phyloP scores from a whole-genome alignment of 768 basidiomycete species.

The Phylloporus arenicola region DNA sequence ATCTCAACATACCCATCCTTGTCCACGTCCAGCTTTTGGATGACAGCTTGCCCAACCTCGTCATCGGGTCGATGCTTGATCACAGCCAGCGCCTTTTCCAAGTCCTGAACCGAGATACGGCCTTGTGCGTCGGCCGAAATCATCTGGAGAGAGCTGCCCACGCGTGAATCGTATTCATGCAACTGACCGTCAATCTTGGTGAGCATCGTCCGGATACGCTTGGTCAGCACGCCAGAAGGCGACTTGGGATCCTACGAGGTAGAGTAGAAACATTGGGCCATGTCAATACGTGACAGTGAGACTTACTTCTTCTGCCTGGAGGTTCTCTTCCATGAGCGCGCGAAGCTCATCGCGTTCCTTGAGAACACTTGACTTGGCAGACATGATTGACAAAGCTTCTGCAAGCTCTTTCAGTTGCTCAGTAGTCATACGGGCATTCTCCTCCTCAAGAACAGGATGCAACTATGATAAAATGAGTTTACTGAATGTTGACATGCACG shows the following conservation, averaged over 20 bases:
- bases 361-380: slow-evolving; percentile 89
- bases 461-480: slow-evolving; percentile 38
- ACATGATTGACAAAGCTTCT: slow-evolving; percentile 85
- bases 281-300: background rate
- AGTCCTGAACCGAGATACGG: slow-evolving; percentile 80
- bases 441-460: slow-evolving; percentile 52
- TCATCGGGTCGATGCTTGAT: slow-evolving; percentile 93
- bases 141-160: slow-evolving; percentile 79
- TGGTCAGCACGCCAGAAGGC: slow-evolving; percentile 83
- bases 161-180: slow-evolving; percentile 84
- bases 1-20: slow-evolving; percentile 94
- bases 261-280: background rate
- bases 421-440: slow-evolving; percentile 91
- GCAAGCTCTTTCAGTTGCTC: slow-evolving; percentile 94
- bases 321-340: slow-evolving; percentile 89
- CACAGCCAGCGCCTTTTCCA: slow-evolving; percentile 85
- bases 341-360: slow-evolving; percentile 93
- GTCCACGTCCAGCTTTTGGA: slow-evolving; percentile 93
- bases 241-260: slow-evolving; percentile 64
- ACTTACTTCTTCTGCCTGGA: slow-evolving; percentile 77
- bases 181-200: slow-evolving; percentile 93
- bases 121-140: slow-evolving; percentile 84
- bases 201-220: slow-evolving; percentile 93
- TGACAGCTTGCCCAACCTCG: slow-evolving; percentile 78
- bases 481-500: background rate